Evolutionary conservation across 345 rosid genomes (phyloP).

Genomic region (Firmiana major): DNA sequence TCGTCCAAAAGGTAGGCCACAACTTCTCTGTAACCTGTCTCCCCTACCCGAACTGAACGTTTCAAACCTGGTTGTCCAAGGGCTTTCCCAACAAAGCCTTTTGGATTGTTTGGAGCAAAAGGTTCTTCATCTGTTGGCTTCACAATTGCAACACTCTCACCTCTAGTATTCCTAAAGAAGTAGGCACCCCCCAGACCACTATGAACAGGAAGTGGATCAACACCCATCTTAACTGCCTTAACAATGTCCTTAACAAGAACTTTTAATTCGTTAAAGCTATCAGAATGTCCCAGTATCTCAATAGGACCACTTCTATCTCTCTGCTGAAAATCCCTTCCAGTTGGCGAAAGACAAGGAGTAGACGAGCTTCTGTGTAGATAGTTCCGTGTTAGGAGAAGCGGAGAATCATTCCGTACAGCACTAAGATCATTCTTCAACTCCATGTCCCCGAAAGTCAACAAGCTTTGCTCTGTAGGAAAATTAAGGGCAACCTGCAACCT

Average conservation of each 20-base stretch:
- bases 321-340: conserved; percentile 74
- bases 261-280: conserved; percentile 43
- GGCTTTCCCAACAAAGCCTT: conserved; percentile 96
- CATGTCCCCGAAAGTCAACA: conserved; percentile 79
- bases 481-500: conserved; percentile 92
- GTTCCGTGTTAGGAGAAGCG: conserved; percentile 79
- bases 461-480: conserved; percentile 76
- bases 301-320: conserved; percentile 82
- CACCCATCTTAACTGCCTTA: conserved; percentile 81
- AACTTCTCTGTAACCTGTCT: conserved; percentile 93
- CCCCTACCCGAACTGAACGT: conserved; percentile 96
- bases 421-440: conserved; percentile 86
- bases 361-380: conserved; percentile 86
- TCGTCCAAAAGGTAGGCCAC: conserved; percentile 96
- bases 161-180: conserved; percentile 67
- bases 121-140: conserved; percentile 99
- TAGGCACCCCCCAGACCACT: conserved; percentile 98
- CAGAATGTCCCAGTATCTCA: conserved; percentile 76
- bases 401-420: conserved; percentile 81
- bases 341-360: conserved; percentile 96
- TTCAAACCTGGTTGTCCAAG: conserved; percentile 96
- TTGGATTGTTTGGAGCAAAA: conserved; percentile 97
- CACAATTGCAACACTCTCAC: conserved; percentile 83
- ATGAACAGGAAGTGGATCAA: conserved; percentile 71
- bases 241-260: conserved; percentile 63